Percentiles rank a stretch among this genome's conserved stretches.
phyloP scores from a whole-genome alignment of 768 basidiomycete genomes.

The Serendipita sp. region DNA sequence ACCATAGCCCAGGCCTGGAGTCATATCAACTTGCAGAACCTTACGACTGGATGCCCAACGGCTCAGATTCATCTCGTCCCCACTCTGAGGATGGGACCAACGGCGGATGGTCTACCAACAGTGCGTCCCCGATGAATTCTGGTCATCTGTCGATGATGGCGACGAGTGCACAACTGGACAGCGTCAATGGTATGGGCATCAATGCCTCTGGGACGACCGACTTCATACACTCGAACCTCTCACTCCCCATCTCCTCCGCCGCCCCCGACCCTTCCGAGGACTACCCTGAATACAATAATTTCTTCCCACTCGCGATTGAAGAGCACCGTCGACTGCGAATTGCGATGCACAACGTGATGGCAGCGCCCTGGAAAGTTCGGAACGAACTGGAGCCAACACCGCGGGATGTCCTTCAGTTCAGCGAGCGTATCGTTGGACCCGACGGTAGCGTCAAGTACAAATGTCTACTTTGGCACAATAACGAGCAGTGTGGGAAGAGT shows the following conservation, averaged over 20 bases:
- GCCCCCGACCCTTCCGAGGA: background rate
- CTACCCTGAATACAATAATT: background rate
- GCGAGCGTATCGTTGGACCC: background rate
- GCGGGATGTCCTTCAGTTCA: background rate
- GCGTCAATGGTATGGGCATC: too few species aligned
- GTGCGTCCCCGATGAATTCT: too few species aligned
- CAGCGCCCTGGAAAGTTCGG: background rate
- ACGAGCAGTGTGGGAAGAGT: background rate
- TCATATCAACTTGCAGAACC: too few species aligned
- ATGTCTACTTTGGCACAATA: background rate
- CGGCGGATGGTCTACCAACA: too few species aligned
- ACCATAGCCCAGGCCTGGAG: too few species aligned
- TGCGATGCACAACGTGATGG: background rate
- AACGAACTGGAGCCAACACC: constrained; percentile 4
- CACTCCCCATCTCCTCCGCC: background rate
- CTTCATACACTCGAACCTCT: background rate
- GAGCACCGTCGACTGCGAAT: background rate
- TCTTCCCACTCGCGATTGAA: background rate
- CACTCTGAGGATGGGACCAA: too few species aligned
- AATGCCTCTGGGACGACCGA: background rate
- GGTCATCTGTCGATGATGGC: too few species aligned
- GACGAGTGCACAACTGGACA: too few species aligned
- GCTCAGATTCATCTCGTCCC: too few species aligned
- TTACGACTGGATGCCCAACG: too few species aligned
- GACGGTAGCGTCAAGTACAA: background rate